A percentile compares a stretch with the other conserved stretches of the same genome.
These are phyloP conservation scores for Avena atlantica DNA, from an alignment of 176 grass and related monocot genomes.

Conservation along the genomic window DNA sequence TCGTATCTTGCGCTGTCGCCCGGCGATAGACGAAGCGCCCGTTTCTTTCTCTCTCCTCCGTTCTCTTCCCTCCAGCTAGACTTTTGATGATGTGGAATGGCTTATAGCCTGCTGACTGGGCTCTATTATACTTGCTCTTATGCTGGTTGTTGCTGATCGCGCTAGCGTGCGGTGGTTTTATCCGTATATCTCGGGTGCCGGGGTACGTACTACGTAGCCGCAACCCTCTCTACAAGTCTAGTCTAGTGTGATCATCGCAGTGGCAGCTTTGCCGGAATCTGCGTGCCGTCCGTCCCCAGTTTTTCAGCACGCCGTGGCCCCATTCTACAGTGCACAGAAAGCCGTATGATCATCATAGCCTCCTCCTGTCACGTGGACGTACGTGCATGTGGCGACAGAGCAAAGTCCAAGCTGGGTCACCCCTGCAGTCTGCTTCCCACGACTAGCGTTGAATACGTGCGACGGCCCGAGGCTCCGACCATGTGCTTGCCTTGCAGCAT, in stretches of 20 bases:
- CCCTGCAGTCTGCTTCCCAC: conserved; percentile 1
- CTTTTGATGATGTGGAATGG: too few species aligned
- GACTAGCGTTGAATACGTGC: background rate
- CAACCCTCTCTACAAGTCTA: background rate
- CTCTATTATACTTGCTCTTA: too few species aligned
- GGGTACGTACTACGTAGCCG: background rate
- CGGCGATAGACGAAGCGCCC: too few species aligned
- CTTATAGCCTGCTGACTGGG: too few species aligned
- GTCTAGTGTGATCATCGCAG: background rate
- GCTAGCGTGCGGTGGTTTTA: background rate
- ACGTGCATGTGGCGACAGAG: conserved; percentile 6
- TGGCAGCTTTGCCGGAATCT: background rate
- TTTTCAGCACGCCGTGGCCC: background rate
- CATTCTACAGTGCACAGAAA: background rate
- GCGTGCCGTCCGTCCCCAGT: background rate
- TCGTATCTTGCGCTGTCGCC: too few species aligned
- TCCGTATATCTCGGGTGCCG: background rate
- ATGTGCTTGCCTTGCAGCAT: background rate
- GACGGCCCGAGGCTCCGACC: background rate
- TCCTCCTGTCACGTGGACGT: background rate
- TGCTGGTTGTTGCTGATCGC: background rate
- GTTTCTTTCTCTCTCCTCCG: too few species aligned
- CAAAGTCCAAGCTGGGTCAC: background rate
- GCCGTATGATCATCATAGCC: too few species aligned
- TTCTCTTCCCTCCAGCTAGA: too few species aligned